These are phyloP conservation scores for Fraxinus anomala DNA, from an alignment of 257 asterid species.

Conservation along the genomic window DNA sequence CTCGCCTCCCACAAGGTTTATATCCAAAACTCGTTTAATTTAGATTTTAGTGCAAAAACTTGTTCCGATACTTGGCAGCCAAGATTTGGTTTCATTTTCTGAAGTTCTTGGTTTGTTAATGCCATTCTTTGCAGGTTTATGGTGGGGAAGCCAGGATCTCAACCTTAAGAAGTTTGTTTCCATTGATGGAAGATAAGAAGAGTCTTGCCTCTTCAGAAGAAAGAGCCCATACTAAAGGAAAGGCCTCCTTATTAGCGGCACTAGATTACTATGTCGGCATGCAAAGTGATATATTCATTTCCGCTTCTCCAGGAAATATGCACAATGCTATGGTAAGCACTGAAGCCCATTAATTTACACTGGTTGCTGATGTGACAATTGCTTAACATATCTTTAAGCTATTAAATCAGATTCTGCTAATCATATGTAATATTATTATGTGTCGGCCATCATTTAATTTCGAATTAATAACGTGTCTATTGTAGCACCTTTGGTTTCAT, in stretches of 20 bases:
- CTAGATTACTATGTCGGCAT: slow-evolving; percentile 93
- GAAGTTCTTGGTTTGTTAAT: neutral
- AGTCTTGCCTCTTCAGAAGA: slow-evolving; percentile 85
- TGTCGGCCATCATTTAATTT: too few species aligned
- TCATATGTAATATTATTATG: too few species aligned
- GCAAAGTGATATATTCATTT: slow-evolving; percentile 89
- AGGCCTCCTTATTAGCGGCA: slow-evolving; percentile 92
- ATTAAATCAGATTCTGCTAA: too few species aligned
- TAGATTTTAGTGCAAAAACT: neutral
- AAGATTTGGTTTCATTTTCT: neutral
- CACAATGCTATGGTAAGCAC: slow-evolving; percentile 83
- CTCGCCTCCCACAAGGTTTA: slow-evolving; percentile 95
- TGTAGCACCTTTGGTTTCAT: too few species aligned
- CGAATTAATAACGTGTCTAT: too few species aligned
- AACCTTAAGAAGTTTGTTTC: slow-evolving; percentile 69
- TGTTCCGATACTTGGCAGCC: neutral
- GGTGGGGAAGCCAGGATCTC: slow-evolving; percentile 95
- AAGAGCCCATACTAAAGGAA: slow-evolving; percentile 76
- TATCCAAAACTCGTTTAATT: slow-evolving; percentile 3
- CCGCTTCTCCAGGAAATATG: slow-evolving; percentile 99
- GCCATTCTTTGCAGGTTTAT: slow-evolving; percentile 55
- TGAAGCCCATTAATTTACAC: too few species aligned
- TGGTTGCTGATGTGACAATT: too few species aligned
- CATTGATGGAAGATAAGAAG: slow-evolving; percentile 89
- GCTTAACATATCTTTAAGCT: too few species aligned